A percentile compares a stretch with the other conserved stretches of the same genome.
These are phyloP conservation scores for Debaryomyces coudertii DNA, from an alignment of 1,139 yeast genomes.

Conservation along the genomic window DNA sequence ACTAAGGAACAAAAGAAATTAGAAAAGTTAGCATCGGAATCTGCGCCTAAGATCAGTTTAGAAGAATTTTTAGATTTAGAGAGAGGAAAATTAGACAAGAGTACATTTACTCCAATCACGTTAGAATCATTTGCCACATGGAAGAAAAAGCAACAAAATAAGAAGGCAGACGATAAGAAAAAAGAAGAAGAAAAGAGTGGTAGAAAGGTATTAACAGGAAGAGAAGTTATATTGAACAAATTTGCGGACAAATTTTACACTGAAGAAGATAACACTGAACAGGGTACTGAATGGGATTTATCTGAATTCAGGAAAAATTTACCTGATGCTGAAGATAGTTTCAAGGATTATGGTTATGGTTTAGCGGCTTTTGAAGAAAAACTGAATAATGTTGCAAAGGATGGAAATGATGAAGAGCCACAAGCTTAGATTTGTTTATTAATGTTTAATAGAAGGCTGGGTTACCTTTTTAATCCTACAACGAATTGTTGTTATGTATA, in stretches of 20 bases:
- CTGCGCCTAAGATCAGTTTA: slow-evolving; percentile 86
- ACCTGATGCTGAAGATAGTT: slow-evolving; percentile 42
- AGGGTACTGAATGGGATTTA: slow-evolving; percentile 73
- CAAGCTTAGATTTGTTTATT: slow-evolving; percentile 6
- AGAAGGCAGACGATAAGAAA: slow-evolving; percentile 62
- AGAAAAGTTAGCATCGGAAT: slow-evolving; percentile 83
- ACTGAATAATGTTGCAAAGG: slow-evolving; percentile 19
- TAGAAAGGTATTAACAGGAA: slow-evolving; percentile 67
- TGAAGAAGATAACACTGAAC: slow-evolving; percentile 50
- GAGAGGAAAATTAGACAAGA: slow-evolving; percentile 79
- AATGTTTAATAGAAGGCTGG: slow-evolving; percentile 10
- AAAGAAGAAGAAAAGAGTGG: slow-evolving; percentile 50
- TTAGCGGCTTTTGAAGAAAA: slow-evolving; percentile 8
- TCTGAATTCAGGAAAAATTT: slow-evolving; percentile 58
- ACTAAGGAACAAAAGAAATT: slow-evolving; percentile 93
- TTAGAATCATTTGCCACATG: slow-evolving; percentile 80
- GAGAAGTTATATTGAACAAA: slow-evolving; percentile 76
- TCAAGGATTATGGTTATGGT: slow-evolving; percentile 62
- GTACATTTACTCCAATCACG: slow-evolving; percentile 85
- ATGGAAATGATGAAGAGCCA: background rate
- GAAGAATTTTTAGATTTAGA: slow-evolving; percentile 97
- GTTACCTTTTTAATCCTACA: slow-evolving; percentile 11
- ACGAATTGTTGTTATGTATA: slow-evolving; percentile 9
- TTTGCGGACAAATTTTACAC: slow-evolving; percentile 63
- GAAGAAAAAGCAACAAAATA: slow-evolving; percentile 71